Conservation (phyloP, 306 rosid genomes). For the Acacia acuminata region DNA sequence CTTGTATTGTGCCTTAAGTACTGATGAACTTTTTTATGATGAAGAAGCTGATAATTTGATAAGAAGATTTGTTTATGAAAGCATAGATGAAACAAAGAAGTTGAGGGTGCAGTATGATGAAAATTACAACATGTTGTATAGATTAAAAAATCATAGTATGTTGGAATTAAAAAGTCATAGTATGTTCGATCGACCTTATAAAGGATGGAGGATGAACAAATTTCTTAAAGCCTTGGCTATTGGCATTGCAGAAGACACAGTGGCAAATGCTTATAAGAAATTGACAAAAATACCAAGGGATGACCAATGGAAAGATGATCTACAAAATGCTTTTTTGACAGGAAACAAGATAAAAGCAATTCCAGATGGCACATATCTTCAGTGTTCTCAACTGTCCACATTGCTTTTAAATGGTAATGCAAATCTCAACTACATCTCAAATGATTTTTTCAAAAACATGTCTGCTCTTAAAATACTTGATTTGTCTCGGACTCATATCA, state of each 20-base stretch:
- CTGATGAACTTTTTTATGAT: accelerated
- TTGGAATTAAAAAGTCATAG: no score
- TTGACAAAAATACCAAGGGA: not conserved
- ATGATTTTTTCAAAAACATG: not conserved
- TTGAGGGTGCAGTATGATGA: not conserved
- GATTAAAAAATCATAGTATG: not conserved
- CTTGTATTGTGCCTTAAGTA: not conserved
- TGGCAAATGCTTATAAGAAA: not conserved
- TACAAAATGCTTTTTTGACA: no score
- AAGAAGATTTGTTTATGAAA: not conserved
- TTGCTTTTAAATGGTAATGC: not conserved
- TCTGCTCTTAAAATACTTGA: no score
- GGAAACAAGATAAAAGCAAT: not conserved
- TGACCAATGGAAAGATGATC: not conserved
- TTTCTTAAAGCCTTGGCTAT: not conserved
- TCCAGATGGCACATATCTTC: not conserved
- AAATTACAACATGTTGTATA: not conserved
- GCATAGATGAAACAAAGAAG: not conserved
- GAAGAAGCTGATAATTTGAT: not conserved
- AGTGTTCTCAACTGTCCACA: not conserved
- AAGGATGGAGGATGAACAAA: not conserved
- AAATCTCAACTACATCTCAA: not conserved
- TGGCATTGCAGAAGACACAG: not conserved
- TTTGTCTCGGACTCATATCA: no score
- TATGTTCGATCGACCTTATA: accelerated